Base-by-base conservation (phyloP, 768 basidiomycete genomes). In the Mycena haematopus region DNA sequence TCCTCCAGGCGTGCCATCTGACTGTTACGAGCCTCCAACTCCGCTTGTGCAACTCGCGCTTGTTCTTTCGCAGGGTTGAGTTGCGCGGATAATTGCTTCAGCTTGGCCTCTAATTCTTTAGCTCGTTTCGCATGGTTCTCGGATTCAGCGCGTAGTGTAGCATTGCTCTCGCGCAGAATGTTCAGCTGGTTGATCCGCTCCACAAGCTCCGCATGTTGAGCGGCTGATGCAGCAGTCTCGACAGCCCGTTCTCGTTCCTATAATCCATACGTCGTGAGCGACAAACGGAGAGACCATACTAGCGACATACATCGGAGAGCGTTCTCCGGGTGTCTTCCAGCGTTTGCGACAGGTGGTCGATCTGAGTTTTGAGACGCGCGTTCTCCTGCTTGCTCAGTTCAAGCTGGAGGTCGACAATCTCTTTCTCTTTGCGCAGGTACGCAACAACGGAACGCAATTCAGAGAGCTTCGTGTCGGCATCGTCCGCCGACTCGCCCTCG, bases 161-260 rank as follows among this genome's bases (percentile, higher is more conserved):
- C 87, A 70, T 96, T 96, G 77, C 92, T 94, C 75, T 96, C 93
- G 38, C 93, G 86, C 2, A 95, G 77, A 56, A 96, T 84, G 58
- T 92, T 94, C 63, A 93, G 82, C 66, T 95, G 91, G 65, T 93
- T 91, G 74, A 95, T 94, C 64, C 90, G 83, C 73, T 94, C 92
- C 52, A 95, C 78, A 53, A 95, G 84, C 70, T 95, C 92, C 17
- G 87, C 84, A 64, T 95, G 94, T 67, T 95, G 91, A 2, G 89
- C 81, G 35, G 90, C 86, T 1, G 90, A 91, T 0, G 88, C 80
- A 8, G 89, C 85, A 19, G 84, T 80, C 68, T 90, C 84, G 7
- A 90, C 83, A 2, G 90, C 90, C 55, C 86, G 86, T 69, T 93
- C 91, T 19, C 93, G 89, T 73, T 95, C 93, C 92, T 95, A 62